Conservation (phyloP, 192 early-diverging fungal species). For the Entophlyctis helioformis region DNA sequence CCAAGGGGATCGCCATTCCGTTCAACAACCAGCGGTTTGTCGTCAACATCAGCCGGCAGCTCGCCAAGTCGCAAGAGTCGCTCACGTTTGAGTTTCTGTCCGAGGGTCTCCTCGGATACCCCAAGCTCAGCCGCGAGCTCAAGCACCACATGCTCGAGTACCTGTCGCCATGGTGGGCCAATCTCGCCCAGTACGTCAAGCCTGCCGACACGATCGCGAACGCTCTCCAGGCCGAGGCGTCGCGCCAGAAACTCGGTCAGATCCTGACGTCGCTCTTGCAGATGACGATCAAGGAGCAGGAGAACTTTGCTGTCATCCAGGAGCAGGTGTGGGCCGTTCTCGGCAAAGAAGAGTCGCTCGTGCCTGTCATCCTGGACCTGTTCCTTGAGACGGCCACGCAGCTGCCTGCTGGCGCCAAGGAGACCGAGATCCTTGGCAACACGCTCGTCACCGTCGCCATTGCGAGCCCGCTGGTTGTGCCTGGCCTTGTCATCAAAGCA, state of each 20-base stretch:
- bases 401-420: too few relatives aligned
- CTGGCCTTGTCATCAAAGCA: constrained; percentile 67
- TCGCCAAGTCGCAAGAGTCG: constrained; percentile 61
- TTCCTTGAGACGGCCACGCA: too few relatives aligned
- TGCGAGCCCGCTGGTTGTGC: constrained; percentile 50
- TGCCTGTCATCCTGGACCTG: too few relatives aligned
- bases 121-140: constrained; percentile 50
- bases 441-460: constrained; percentile 73
- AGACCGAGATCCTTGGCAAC: constrained; percentile 75
- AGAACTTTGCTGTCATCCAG: constrained; percentile 20
- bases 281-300: constrained; percentile 67
- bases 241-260: constrained; percentile 45
- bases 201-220: constrained; percentile 18
- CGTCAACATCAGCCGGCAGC: constrained; percentile 61
- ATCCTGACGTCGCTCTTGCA: constrained; percentile 70
- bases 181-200: constrained; percentile 51
- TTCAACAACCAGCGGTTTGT: constrained; percentile 81
- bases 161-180: constrained; percentile 79
- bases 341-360: too few relatives aligned
- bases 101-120: constrained; percentile 75
- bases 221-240: constrained; percentile 18
- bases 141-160: constrained; percentile 79
- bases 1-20: constrained; percentile 50
- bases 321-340: constrained; percentile 2
- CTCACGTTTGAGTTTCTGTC: constrained; percentile 83